Evolutionary conservation across 1,284 basidiomycete species (phyloP), one percentile per base, ranked within the genome.

Genomic region (Ceratobasidium sp.): DNA sequence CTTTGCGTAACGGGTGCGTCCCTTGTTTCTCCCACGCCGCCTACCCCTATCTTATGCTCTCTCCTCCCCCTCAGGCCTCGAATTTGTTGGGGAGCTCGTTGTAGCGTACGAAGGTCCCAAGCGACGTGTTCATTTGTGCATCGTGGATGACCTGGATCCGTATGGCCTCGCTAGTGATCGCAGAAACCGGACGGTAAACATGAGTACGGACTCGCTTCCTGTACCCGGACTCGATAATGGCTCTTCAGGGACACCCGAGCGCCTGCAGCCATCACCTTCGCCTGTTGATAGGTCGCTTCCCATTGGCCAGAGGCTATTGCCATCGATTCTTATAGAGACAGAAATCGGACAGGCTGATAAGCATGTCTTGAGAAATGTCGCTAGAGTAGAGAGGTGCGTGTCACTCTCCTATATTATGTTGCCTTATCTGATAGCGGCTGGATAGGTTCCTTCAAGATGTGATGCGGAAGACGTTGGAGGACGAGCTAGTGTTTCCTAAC

Each of bases 271-370:
- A 8, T 70, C 52, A 54, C 57, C 73, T 43, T 62, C 63, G 46
- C 38, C 66, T 32, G 58, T 58, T 61, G 72, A 73, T 8, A 69
- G 52, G 47, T 74, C 75, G 1, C 71, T 79, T 16, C 80, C 93
- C 0, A 85, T 94, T 1, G 97, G 96, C 0, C 89, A 93, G 78
- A 87, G 93, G 28, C 83, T 99, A 32, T 83, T 99, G n/a, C 94
- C 94, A 0, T 88, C 89, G n/a, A 91, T 98, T 72, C 88, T 91
- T 77, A 96, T 99, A 79, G 97, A 99, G 82, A 95, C 92, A 79
- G 95, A 98, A 82, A 97, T 99, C 64, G 98, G 98, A 0, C 94
- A 98, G 84, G 85, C 91, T 32, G 96, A 98, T 80, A 98, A 96
- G 77, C 96, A 98, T 83, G 94, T 98, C 1, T 81, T 99, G 77